A percentile compares a stretch with the other conserved stretches of the same genome.
phyloP scores from a whole-genome alignment of 768 basidiomycete species.

The Suillus discolor region DNA sequence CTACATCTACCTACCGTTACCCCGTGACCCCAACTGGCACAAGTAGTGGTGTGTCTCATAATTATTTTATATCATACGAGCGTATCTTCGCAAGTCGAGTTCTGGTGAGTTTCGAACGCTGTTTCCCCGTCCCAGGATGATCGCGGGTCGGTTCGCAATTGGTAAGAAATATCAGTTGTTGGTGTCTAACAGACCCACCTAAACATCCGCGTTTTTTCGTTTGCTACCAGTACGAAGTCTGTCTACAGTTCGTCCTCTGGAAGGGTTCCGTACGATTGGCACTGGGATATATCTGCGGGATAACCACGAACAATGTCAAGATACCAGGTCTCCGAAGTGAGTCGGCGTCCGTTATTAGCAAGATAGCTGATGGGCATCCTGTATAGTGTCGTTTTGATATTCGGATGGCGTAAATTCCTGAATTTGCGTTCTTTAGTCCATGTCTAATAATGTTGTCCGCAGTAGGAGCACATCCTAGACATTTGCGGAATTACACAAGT shows the following conservation, averaged over 20 bases:
- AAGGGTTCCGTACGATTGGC: conserved; percentile 2
- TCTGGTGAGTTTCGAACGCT: background rate
- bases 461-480: conserved; percentile 31
- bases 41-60: too few species aligned
- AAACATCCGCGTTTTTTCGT: background rate
- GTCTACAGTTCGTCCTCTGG: background rate
- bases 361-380: background rate
- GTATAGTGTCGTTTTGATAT: conserved; percentile 30
- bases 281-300: conserved; percentile 1
- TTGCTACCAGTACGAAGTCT: background rate
- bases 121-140: background rate
- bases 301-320: background rate
- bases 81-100: background rate
- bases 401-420: conserved; percentile 28
- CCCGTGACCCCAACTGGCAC: too few species aligned
- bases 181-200: background rate
- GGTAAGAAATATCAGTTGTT: background rate
- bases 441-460: background rate
- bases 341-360: conserved; percentile 6
- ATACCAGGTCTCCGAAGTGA: conserved; percentile 21
- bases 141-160: background rate
- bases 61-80: too few species aligned
- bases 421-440: background rate
- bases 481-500: conserved; percentile 26
- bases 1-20: too few species aligned